Conservation (phyloP, 306 rosid species). For the Trifolium repens region DNA sequence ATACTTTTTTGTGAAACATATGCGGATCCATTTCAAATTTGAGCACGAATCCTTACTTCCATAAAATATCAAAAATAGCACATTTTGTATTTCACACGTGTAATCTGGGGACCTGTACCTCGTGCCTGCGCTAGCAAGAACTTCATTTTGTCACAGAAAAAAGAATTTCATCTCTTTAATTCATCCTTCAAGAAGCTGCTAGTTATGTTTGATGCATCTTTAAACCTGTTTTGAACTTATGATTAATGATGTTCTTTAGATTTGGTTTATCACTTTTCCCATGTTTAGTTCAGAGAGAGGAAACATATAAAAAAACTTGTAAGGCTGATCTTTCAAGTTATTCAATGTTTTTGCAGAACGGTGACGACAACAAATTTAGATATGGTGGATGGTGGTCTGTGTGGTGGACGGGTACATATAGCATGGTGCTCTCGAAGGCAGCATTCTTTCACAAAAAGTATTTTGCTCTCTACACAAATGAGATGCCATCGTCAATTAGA, state of each 20-base stretch:
- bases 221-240: slow-evolving; percentile 12
- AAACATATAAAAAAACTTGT: not conserved
- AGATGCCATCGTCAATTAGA: slow-evolving; percentile 85
- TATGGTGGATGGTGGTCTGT: slow-evolving; percentile 99
- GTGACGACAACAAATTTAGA: slow-evolving; percentile 45
- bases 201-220: slow-evolving; percentile 30
- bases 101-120: not conserved
- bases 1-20: not conserved
- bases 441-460: slow-evolving; percentile 96
- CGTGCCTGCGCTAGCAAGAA: too few relatives aligned
- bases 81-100: not conserved
- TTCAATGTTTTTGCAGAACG: slow-evolving; percentile 59
- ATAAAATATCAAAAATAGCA: not conserved
- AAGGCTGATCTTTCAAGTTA: slow-evolving; percentile 26
- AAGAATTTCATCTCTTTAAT: slow-evolving; percentile 9
- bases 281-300: slow-evolving; percentile 3
- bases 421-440: slow-evolving; percentile 98
- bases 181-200: not conserved
- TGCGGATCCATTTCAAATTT: slow-evolving; percentile 3
- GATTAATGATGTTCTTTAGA: slow-evolving; percentile 7
- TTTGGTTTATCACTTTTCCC: not conserved
- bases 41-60: not conserved
- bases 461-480: slow-evolving; percentile 69
- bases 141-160: not conserved
- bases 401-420: slow-evolving; percentile 98